These are phyloP conservation scores for Parastagonospora nodorum DNA, from an alignment of 2,329 filamentous ascomycete species.

Conservation along the genomic window DNA sequence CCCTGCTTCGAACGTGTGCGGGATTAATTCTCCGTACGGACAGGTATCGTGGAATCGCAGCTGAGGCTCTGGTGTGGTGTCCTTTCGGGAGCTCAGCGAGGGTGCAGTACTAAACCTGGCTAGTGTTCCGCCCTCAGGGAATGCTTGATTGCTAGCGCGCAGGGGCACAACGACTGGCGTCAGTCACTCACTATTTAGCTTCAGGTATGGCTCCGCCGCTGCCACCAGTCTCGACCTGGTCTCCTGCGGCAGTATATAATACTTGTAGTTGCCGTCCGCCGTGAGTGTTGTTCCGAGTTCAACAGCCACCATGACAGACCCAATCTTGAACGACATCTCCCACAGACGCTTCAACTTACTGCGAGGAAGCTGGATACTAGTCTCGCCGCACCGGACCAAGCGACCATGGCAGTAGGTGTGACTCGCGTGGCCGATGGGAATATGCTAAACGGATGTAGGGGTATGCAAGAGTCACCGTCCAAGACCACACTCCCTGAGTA, in stretches of 20 bases:
- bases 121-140: conserved; percentile 29
- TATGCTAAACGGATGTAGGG: conserved; percentile 39
- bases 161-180: conserved; percentile 24
- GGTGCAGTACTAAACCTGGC: conserved; percentile 24
- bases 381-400: conserved; percentile 95
- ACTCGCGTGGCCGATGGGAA: not conserved
- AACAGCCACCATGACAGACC: conserved; percentile 50
- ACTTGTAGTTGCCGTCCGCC: conserved; percentile 7
- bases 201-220: conserved; percentile 21
- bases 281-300: conserved; percentile 6
- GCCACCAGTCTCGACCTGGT: conserved; percentile 13
- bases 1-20: conserved; percentile 27
- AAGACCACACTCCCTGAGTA: conserved; percentile 70
- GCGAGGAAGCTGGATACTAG: conserved; percentile 87
- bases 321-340: conserved; percentile 82
- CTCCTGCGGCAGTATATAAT: conserved; percentile 22
- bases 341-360: conserved; percentile 93
- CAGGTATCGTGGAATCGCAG: conserved; percentile 29
- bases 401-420: conserved; percentile 91
- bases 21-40: conserved; percentile 29
- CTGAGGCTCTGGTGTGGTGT: conserved; percentile 35
- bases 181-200: conserved; percentile 33
- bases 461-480: conserved; percentile 54
- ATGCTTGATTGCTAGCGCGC: conserved; percentile 27
- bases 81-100: conserved; percentile 20